Evolutionary conservation across 805 yeast genomes (phyloP), one percentile per base, ranked within the genome.

Genomic region (Candida ulmi): DNA sequence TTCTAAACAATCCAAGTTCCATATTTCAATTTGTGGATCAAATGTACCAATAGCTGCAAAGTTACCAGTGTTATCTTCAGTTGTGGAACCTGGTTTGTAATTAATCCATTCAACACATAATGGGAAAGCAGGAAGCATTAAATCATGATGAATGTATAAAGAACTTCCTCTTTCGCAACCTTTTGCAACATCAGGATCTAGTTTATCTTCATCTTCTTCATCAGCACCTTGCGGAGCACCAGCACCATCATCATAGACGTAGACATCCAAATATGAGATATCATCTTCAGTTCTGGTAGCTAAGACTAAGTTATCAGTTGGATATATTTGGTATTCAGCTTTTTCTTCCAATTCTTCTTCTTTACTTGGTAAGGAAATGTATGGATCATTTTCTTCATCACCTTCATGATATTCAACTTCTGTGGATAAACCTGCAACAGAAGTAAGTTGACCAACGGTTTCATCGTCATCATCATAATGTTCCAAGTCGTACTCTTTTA

Each of bases 281-380:
- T 91, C 97, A 61, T 93, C 99, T 58, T 93, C 98, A 4, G 99
- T 93, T 68, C 96, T 81, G 2, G 97, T 82, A 8, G 96, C 88
- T 49, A 93, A 72, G 24, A 93, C 74, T 67, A 93, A 65, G 58
- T 88, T 93, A 62, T 93, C 99, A 2, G 93, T 81, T 35, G 95
- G 91, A 53, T 83, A 80, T 30, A 93, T 79, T 57, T 86, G 96
- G 53, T 80, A 68, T 60, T 91, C 97, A 46, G 80, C 74, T 52
- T 82, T 82, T 47, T 87, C 96, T 60, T 88, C 95, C 33, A 74
- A 73, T 3, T 58, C 56, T 12, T 88, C 96, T 32, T 55, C 71
- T 55, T 53, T 68, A 46, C 53, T 69, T 54, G 66, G 79, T 53
- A 61, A 63, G 44, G 71, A 52, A 42, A 76, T 66, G 37, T 69